Evolutionary conservation across 371 early-diverging fungal genomes (phyloP).

Genomic region (Mucor lusitanicus): DNA sequence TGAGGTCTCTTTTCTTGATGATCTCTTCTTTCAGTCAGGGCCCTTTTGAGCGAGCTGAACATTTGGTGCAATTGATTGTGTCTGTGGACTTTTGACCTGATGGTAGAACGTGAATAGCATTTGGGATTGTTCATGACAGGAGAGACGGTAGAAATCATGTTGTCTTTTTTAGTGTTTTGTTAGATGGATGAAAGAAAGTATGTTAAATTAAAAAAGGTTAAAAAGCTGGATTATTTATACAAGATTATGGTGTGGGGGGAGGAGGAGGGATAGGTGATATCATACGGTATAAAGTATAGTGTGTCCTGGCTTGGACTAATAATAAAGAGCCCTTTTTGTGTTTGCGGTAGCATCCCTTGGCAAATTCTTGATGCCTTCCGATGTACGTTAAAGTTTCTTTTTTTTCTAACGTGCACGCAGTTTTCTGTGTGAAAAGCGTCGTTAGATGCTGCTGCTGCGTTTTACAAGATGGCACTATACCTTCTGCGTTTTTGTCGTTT

Average conservation of each 20-base stretch:
- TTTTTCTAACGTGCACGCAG: constrained; percentile 6
- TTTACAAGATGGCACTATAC: neutral
- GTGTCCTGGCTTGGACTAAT: neutral
- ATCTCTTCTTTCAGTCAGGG: constrained; percentile 7
- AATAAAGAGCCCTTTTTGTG: neutral
- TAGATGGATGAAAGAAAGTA: neutral
- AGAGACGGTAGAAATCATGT: neutral
- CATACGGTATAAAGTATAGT: neutral
- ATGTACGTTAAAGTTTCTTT: neutral
- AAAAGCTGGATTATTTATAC: constrained; percentile 3
- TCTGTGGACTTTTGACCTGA: neutral
- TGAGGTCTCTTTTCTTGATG: constrained; percentile 37
- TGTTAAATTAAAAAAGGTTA: neutral
- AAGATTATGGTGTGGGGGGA: neutral
- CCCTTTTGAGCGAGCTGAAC: neutral
- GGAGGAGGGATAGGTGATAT: neutral
- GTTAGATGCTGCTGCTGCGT: neutral
- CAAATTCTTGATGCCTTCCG: neutral
- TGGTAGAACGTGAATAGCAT: neutral
- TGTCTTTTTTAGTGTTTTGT: neutral
- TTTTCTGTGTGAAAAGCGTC: neutral
- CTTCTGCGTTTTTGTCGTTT: constrained; percentile 13
- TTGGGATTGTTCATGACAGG: neutral
- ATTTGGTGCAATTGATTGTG: neutral
- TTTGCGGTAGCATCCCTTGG: neutral